Percentiles rank a stretch among this genome's conserved stretches.
Conservation (phyloP, 495 filamentous ascomycete genomes). For the Daldinia childiae region DNA sequence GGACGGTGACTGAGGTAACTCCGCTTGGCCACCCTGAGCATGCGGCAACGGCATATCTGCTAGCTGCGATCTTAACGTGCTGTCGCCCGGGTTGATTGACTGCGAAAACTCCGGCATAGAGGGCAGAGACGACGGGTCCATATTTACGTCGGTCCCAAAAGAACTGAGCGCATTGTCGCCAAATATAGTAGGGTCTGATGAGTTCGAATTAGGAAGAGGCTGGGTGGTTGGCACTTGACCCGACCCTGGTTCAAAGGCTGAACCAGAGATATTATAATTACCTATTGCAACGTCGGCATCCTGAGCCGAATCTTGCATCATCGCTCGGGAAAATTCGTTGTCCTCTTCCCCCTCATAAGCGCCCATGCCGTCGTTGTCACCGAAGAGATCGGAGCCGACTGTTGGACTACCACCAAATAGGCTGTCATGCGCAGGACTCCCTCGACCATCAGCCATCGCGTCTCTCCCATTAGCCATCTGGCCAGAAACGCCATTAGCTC, state of each 20-base stretch:
- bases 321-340: constrained; percentile 83
- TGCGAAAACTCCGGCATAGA: constrained; percentile 28
- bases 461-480: constrained; percentile 43
- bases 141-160: constrained; percentile 23
- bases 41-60: constrained; percentile 8
- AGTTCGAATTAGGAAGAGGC: constrained; percentile 15
- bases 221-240: constrained; percentile 31
- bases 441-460: constrained; percentile 52
- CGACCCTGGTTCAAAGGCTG: constrained; percentile 37
- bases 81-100: constrained; percentile 9
- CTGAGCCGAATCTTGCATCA: constrained; percentile 65
- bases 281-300: constrained; percentile 53
- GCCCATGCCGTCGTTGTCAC: constrained; percentile 67
- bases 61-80: constrained; percentile 17
- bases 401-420: constrained; percentile 63
- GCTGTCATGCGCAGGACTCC: constrained; percentile 81
- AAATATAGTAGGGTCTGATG: constrained; percentile 24
- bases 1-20: constrained; percentile 43
- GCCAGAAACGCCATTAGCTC: constrained; percentile 32
- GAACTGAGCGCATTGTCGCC: constrained; percentile 24
- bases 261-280: constrained; percentile 43
- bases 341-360: constrained; percentile 81
- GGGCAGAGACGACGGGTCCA: constrained; percentile 33
- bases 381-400: constrained; percentile 70
- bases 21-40: constrained; percentile 10